Evolutionary conservation across 805 yeast species (phyloP).

Genomic region (Yarrowia porcina): DNA sequence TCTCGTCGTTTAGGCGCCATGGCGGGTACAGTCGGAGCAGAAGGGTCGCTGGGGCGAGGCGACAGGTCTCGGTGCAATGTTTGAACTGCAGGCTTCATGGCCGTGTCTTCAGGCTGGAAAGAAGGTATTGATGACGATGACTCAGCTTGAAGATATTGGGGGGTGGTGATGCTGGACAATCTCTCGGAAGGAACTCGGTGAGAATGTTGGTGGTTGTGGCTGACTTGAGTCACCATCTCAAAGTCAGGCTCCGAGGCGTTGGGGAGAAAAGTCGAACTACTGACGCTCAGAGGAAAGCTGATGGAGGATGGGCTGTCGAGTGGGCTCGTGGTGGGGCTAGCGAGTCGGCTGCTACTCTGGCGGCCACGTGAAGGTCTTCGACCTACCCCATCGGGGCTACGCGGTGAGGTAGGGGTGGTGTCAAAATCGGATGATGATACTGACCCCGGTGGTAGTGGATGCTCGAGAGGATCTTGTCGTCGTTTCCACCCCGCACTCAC

Average conservation of each 20-base stretch:
- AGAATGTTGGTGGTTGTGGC: not conserved
- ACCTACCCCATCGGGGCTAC: not conserved
- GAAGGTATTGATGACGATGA: not conserved
- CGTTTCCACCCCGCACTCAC: conserved; percentile 19
- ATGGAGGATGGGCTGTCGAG: not conserved
- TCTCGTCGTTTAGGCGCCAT: conserved; percentile 19
- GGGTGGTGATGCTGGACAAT: not conserved
- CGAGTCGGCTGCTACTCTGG: not conserved
- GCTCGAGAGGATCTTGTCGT: conserved; percentile 4
- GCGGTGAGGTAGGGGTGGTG: not conserved
- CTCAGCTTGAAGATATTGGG: not conserved
- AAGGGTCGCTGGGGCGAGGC: not conserved
- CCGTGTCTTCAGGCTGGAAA: not conserved
- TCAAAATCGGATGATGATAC: conserved; percentile 7
- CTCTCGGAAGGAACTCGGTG: not conserved
- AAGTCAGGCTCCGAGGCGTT: conserved; percentile 21
- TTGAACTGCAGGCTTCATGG: not conserved
- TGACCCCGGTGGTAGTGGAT: conserved; percentile 13
- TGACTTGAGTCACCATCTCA: not conserved
- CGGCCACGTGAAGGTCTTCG: not conserved
- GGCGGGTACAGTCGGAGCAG: not conserved
- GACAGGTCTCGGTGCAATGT: not conserved
- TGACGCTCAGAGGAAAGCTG: not conserved
- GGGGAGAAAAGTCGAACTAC: not conserved
- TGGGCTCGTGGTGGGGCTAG: not conserved